A percentile compares a stretch with the other conserved stretches of the same genome.
These are phyloP conservation scores for Entrophospora sp. DNA, from an alignment of 192 early-diverging fungal species.

Conservation along the genomic window DNA sequence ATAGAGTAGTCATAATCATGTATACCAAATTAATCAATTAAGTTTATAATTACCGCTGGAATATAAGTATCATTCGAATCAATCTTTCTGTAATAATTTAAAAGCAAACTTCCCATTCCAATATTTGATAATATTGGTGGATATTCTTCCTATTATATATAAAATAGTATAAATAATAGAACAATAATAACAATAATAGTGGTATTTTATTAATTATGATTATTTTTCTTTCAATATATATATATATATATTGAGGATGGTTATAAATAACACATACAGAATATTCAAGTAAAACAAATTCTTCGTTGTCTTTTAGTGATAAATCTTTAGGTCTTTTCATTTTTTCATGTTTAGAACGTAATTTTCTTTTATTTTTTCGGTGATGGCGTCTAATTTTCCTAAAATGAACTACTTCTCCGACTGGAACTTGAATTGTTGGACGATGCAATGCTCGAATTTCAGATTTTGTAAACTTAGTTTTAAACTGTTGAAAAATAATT, in stretches of 20 bases:
- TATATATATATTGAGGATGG: too few relatives aligned
- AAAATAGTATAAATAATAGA: neutral
- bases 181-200: too few relatives aligned
- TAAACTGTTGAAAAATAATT: too few relatives aligned
- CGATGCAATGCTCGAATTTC: constrained; percentile 89
- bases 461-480: constrained; percentile 66
- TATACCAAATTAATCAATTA: neutral
- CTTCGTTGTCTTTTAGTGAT: constrained; percentile 75
- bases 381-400: constrained; percentile 64
- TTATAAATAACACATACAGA: constrained; percentile 53
- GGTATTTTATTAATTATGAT: too few relatives aligned
- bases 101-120: constrained; percentile 90
- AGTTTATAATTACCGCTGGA: constrained; percentile 44
- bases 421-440: constrained; percentile 59
- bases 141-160: constrained; percentile 72
- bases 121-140: constrained; percentile 85
- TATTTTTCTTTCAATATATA: too few relatives aligned
- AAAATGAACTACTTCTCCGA: constrained; percentile 55
- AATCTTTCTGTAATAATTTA: constrained; percentile 93
- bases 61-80: constrained; percentile 70
- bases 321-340: constrained; percentile 82
- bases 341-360: constrained; percentile 54
- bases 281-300: constrained; percentile 84
- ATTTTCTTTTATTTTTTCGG: constrained; percentile 67
- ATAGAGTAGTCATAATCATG: too few relatives aligned